phyloP scores from a whole-genome alignment of 495 filamentous ascomycete species.

The Annulohypoxylon moriforme region DNA sequence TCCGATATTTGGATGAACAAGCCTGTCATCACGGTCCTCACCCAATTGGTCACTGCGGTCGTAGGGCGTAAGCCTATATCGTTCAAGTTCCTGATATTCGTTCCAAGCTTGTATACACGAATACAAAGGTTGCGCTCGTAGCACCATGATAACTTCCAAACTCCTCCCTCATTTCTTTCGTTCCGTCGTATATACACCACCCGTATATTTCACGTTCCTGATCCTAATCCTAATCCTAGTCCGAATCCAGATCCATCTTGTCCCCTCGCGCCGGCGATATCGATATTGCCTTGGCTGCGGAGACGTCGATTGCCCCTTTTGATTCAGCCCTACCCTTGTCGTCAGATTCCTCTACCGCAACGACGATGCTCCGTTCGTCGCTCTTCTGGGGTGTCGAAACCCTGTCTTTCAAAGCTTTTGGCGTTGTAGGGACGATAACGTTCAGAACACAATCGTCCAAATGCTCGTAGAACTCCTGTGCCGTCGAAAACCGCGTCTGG shows the following conservation, averaged over 20 bases:
- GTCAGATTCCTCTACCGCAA: slow-evolving; percentile 68
- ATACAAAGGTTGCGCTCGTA: slow-evolving; percentile 24
- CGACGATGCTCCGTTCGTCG: slow-evolving; percentile 62
- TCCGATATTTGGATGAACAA: not conserved
- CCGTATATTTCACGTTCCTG: slow-evolving; percentile 17
- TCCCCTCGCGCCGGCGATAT: slow-evolving; percentile 30
- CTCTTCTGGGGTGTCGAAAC: slow-evolving; percentile 63
- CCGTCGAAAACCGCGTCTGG: slow-evolving; percentile 85
- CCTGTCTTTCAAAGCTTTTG: slow-evolving; percentile 69
- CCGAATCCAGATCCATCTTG: slow-evolving; percentile 44
- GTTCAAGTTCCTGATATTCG: slow-evolving; percentile 19
- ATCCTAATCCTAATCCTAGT: slow-evolving; percentile 36
- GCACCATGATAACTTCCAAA: slow-evolving; percentile 28
- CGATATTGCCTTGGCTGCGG: slow-evolving; percentile 14
- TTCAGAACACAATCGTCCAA: slow-evolving; percentile 97
- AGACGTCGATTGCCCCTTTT: slow-evolving; percentile 17
- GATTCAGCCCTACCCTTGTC: slow-evolving; percentile 60
- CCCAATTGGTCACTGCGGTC: slow-evolving; percentile 10
- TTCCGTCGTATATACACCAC: slow-evolving; percentile 33
- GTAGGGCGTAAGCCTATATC: slow-evolving; percentile 2
- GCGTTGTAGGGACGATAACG: slow-evolving; percentile 89
- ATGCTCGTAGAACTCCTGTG: slow-evolving; percentile 99
- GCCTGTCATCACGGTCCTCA: slow-evolving; percentile 6
- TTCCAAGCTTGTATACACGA: slow-evolving; percentile 33
- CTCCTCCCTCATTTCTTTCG: slow-evolving; percentile 21